Base-by-base conservation (phyloP, 805 yeast genomes). In the Wickerhamomyces mucosus region DNA sequence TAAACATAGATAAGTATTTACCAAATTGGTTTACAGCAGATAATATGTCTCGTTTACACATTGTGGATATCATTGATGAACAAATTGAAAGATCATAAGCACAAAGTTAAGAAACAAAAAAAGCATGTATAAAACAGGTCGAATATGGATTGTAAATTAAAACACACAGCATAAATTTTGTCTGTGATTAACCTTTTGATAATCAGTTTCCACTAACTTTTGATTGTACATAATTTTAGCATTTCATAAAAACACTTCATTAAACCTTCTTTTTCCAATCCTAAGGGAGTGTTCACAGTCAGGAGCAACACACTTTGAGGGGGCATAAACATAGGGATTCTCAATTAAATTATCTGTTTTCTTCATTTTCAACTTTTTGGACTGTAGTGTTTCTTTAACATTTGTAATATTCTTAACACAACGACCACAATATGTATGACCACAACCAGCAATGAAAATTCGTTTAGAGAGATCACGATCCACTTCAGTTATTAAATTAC, bases 381-480 rank as follows among this genome's bases (percentile, higher is more conserved):
- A 36, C 34, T 50, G 37, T 10, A 37, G 11, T 7, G 39, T 39
- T 0, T 41, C 43, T 35, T 51, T 48, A 4, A 61, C 45, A 43
- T 68, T 65, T 13, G 67, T 68, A n/a, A 79, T 73, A 43, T 75
- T 69, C 41, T 72, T 72, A 15, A 79, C 80, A 56, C 96, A 85
- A 26, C 89, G 56, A 1, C 95, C 96, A 54, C 96, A 85, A 51
- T 72, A 85, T 1, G 76, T 69, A 58, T 85, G 96, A 0, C 95
- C 95, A 60, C 96, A 85, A 24, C 58, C 55, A 0, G 82, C 68
- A 14, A 67, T 65, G 46, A 77, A 85, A 3, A 79, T 68, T 37
- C 85, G 66, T 44, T 65, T 72, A 0, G 88, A 78, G 21, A 81
- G 56, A 34, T 69, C 77, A 14, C 58, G 45, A 45, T 82, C 94